Base-by-base conservation (phyloP, 192 early-diverging fungal genomes). In the Phycomyces nitens region DNA sequence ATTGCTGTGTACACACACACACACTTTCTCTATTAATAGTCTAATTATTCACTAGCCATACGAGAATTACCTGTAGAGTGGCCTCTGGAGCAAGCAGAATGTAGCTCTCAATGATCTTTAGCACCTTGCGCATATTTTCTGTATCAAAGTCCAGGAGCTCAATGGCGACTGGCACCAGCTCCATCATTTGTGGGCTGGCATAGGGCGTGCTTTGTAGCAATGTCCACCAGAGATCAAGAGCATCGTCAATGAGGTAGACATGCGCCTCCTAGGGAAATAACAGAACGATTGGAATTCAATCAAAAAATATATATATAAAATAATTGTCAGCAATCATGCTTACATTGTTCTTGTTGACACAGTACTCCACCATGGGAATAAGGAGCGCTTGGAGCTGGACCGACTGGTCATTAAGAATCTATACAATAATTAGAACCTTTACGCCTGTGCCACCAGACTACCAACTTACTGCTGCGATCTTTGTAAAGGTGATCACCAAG, bases 51-150 rank as follows among this genome's bases (percentile, higher is more conserved):
- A 42, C 7, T 7, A 47, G 12, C 3, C 1, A 47, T 47, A 47
- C 11, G 12, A 47, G 3, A 47, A 47, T n/a, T 47, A 86, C 86
- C 69, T 88, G 86, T 38, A 85, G 72, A 5, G 82, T 71, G 21
- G 63, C 49, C 34, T 74, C 76, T 7, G 87, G 79, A 53, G 76
- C 82, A 3, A 97, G 65, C 40, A 96, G 55, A 24, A 91, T 71
- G 66, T 93, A 95, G 53, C 89, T 85, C 71, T 97, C 94, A n/a
- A 93, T 57, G n/a, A 96, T 84, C 56, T 84, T 86, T 38, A 97
- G 80, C 43, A 89, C 79, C 38, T 76, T 87, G 52, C 87, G 84
- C 27, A 95, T 65, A 10, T 82, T 79, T 54, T 97, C 95, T 5
- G 87, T 87, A 29, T 89, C 88, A 65, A 83, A 80, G 18, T 92